Conservation (phyloP, 371 early-diverging fungal genomes). For the Apophysomyces trapeziformis region DNA sequence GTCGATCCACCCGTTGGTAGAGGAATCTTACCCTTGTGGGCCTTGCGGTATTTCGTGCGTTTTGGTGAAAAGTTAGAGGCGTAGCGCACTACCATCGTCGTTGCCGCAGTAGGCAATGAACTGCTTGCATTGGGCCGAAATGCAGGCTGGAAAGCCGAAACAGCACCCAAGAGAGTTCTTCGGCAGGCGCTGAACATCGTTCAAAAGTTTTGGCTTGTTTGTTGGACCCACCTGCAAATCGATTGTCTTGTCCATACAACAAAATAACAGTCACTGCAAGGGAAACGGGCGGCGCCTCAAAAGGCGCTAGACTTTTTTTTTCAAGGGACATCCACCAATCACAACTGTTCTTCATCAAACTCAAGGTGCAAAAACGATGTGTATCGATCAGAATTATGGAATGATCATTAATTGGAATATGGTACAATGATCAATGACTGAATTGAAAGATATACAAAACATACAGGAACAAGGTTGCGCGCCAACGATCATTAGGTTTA, state of each 20-base stretch:
- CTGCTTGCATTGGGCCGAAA: not conserved
- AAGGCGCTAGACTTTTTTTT: too few species aligned
- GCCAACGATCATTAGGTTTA: too few species aligned
- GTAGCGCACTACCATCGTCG: slow-evolving; percentile 36
- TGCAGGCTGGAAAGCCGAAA: slow-evolving; percentile 2
- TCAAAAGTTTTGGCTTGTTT: not conserved
- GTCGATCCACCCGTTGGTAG: slow-evolving; percentile 83
- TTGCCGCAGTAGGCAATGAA: not conserved
- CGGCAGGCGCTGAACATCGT: slow-evolving; percentile 5
- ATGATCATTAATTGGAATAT: too few species aligned
- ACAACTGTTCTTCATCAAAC: too few species aligned
- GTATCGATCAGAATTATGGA: too few species aligned
- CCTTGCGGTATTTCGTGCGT: slow-evolving; percentile 82
- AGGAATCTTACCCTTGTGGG: slow-evolving; percentile 89
- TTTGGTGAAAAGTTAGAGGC: slow-evolving; percentile 78
- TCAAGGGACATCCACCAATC: too few species aligned
- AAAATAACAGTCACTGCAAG: not conserved
- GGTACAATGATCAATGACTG: too few species aligned
- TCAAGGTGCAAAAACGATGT: too few species aligned
- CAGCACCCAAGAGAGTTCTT: not conserved
- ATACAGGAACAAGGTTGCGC: too few species aligned
- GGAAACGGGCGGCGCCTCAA: too few species aligned
- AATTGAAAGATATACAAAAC: too few species aligned
- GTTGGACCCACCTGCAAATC: not conserved
- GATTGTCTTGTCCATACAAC: not conserved